Conservation (phyloP, 805 yeast species). For the Ogataea nakhonphanomensis region DNA sequence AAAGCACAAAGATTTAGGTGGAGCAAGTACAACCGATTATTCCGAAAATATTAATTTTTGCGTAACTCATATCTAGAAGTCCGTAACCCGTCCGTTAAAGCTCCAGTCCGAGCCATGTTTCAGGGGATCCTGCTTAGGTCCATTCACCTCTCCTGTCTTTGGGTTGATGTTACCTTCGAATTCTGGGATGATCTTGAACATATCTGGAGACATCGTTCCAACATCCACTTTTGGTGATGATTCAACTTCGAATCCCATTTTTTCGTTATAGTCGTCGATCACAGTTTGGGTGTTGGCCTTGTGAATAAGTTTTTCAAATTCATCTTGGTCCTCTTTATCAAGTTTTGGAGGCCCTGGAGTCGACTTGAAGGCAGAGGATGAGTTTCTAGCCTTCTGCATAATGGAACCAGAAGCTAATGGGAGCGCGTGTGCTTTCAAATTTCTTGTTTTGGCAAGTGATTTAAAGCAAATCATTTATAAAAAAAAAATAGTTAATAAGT, state of each 20-base stretch:
- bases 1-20: slow-evolving; percentile 1
- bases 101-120: slow-evolving; percentile 85
- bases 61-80: slow-evolving; percentile 48
- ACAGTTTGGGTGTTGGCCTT: slow-evolving; percentile 77
- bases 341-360: slow-evolving; percentile 63
- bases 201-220: slow-evolving; percentile 64
- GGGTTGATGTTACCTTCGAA: slow-evolving; percentile 95
- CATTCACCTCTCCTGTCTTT: slow-evolving; percentile 90
- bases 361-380: slow-evolving; percentile 16
- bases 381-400: neutral
- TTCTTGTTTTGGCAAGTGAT: neutral
- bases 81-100: slow-evolving; percentile 94
- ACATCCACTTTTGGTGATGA: slow-evolving; percentile 44
- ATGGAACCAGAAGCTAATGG: no score
- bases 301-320: slow-evolving; percentile 82
- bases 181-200: slow-evolving; percentile 80
- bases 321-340: slow-evolving; percentile 82
- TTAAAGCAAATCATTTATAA: slow-evolving; percentile 2
- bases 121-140: slow-evolving; percentile 96
- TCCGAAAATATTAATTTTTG: slow-evolving; percentile 10
- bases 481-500: neutral
- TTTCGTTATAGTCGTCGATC: slow-evolving; percentile 64
- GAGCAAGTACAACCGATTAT: slow-evolving; percentile 7
- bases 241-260: slow-evolving; percentile 30
- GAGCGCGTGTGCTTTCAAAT: neutral